Conservation (phyloP, 768 basidiomycete genomes). For the Suillus americanus region DNA sequence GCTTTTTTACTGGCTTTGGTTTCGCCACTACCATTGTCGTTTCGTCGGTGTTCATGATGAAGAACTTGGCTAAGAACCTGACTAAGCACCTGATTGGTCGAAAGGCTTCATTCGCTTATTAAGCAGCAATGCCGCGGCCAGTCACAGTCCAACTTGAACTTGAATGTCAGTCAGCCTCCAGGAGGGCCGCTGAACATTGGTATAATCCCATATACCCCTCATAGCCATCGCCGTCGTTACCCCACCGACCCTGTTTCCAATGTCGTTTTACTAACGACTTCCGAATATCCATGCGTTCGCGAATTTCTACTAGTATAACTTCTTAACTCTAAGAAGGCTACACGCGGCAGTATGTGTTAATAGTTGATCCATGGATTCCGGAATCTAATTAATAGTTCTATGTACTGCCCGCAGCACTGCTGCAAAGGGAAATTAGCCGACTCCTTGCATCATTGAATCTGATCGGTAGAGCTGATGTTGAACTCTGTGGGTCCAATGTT, state of each 20-base stretch:
- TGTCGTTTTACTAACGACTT: background rate
- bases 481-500: background rate
- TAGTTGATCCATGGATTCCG: background rate
- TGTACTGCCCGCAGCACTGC: background rate
- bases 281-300: background rate
- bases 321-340: background rate
- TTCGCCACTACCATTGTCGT: conserved; percentile 18
- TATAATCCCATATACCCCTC: background rate
- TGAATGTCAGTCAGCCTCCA: background rate
- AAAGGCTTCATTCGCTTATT: background rate
- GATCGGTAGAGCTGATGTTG: background rate
- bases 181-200: background rate
- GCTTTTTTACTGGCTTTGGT: conserved; percentile 52
- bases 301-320: background rate
- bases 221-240: background rate
- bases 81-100: conserved; percentile 2
- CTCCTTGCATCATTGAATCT: background rate
- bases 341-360: background rate
- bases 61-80: conserved; percentile 4
- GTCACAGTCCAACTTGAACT: background rate
- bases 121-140: background rate
- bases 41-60: conserved; percentile 34
- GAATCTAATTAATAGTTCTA: background rate
- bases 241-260: background rate
- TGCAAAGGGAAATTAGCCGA: background rate